Base-by-base conservation (phyloP, 495 filamentous ascomycete species). In the Xeromyces bisporus region DNA sequence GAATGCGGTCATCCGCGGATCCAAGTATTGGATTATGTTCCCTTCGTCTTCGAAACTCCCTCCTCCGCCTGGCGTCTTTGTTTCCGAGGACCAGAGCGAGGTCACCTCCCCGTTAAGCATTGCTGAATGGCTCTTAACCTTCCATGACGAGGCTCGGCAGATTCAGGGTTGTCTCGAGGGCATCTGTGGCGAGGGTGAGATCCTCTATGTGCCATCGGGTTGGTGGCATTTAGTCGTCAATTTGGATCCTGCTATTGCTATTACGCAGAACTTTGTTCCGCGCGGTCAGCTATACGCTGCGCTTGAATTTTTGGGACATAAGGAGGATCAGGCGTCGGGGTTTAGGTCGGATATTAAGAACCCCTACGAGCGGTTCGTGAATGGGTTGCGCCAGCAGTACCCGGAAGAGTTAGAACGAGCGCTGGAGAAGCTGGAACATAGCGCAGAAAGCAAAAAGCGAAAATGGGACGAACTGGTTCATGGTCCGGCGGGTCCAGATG, bases 1-100 rank as follows among this genome's bases (percentile, higher is more conserved):
- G 89, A 97, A 97, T 48, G 87, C 89, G 0, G 86, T 96, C 10
- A 51, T 97, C 18, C 67, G 76, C 32, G 89, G 89, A 10, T 73
- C 78, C 12, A 97, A 97, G 51, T 97, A 96, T 60, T 97, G 89
- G 89, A 91, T 97, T 38, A 92, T 84, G 77, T 87, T 94, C 62
- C 73, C 89, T 28, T 58, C 75, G 0, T 62, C 64, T 10, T 52
- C 67, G 17, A 69, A 65, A 15, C 58, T 66, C 25, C 54, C 72
- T 43, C 69, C 74, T 6, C 80, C 80, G 7, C 89, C 89, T 3
- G 89, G 89, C 13, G 84, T 97, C 12, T 91, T 79, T 43, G 84
- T 93, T 7, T 92, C 85, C 6, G 67, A 76, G 23, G 89, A 97
- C 47, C 77, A 82, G 43, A 87, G 84, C 44, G 89, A 97, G 53